Evolutionary conservation across 192 early-diverging fungal species (phyloP).

Genomic region (Backusella parvicylindrica): DNA sequence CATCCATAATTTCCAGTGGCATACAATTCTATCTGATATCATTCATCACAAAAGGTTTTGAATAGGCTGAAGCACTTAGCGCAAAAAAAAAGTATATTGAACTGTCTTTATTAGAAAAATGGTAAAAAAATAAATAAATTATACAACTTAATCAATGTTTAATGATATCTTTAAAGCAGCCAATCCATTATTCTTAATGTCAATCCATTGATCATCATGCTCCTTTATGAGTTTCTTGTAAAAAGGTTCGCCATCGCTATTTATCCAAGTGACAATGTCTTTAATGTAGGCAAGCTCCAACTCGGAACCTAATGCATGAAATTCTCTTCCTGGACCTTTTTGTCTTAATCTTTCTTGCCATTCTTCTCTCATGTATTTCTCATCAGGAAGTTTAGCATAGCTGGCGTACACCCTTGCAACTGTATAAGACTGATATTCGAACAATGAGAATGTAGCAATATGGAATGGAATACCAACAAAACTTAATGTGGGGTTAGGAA

Average conservation of each 20-base stretch:
- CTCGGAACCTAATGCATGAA: background rate
- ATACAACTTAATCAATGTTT: background rate
- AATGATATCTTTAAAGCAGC: background rate
- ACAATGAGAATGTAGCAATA: slow-evolving; percentile 57
- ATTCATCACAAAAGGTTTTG: no score
- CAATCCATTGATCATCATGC: background rate
- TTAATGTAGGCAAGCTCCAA: background rate
- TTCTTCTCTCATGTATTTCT: background rate
- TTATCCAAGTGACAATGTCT: background rate
- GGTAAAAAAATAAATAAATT: background rate
- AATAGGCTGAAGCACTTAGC: no score
- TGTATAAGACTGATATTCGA: slow-evolving; percentile 51
- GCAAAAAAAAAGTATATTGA: background rate
- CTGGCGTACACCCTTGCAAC: slow-evolving; percentile 24
- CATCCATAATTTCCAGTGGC: no score
- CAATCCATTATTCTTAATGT: background rate
- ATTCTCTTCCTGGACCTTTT: background rate
- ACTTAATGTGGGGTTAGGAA: slow-evolving; percentile 46
- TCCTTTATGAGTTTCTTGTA: background rate
- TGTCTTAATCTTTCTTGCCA: background rate
- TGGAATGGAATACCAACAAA: slow-evolving; percentile 57
- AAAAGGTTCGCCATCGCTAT: background rate
- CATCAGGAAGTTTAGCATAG: background rate
- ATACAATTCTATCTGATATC: no score
- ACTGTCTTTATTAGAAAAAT: background rate